A percentile compares a stretch with the other conserved stretches of the same genome.
Conservation (phyloP, 306 rosid genomes). For the Vicia sativa region DNA sequence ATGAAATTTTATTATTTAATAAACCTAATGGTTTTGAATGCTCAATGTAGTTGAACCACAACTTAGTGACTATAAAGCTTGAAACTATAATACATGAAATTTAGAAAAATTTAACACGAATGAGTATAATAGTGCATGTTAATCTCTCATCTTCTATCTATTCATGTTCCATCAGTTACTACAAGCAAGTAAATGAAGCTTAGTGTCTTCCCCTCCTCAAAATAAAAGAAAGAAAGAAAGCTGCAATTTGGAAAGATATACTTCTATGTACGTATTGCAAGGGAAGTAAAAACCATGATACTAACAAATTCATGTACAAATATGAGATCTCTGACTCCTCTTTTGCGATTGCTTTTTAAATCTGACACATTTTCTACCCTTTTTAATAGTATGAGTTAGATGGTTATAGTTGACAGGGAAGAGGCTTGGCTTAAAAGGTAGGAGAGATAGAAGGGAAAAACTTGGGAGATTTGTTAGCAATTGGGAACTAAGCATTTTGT, state of each 20-base stretch:
- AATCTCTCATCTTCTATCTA: constrained; percentile 11
- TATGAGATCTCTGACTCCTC: constrained; percentile 17
- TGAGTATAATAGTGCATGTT: constrained; percentile 7
- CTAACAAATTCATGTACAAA: constrained; percentile 19
- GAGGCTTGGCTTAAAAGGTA: constrained; percentile 3
- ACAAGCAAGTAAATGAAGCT: background rate
- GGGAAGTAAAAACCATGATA: constrained; percentile 12
- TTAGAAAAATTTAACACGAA: background rate
- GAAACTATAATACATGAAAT: constrained; percentile 17
- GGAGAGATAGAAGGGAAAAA: constrained; percentile 2
- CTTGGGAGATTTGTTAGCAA: constrained; percentile 8
- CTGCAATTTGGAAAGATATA: background rate
- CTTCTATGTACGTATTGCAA: background rate
- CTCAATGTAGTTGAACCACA: background rate
- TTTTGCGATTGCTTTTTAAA: constrained; percentile 19
- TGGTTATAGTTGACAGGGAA: background rate
- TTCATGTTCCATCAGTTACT: constrained; percentile 1
- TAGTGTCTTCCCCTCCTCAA: background rate
- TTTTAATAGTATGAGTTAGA: constrained; percentile 17
- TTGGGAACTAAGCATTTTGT: constrained; percentile 1
- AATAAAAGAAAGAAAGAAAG: background rate
- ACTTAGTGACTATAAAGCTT: background rate
- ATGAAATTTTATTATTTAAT: background rate
- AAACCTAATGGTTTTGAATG: constrained; percentile 6
- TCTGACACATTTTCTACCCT: background rate